These are phyloP conservation scores for Trichophyton rubrum DNA, from an alignment of 2,329 filamentous ascomycete species.

Conservation along the genomic window DNA sequence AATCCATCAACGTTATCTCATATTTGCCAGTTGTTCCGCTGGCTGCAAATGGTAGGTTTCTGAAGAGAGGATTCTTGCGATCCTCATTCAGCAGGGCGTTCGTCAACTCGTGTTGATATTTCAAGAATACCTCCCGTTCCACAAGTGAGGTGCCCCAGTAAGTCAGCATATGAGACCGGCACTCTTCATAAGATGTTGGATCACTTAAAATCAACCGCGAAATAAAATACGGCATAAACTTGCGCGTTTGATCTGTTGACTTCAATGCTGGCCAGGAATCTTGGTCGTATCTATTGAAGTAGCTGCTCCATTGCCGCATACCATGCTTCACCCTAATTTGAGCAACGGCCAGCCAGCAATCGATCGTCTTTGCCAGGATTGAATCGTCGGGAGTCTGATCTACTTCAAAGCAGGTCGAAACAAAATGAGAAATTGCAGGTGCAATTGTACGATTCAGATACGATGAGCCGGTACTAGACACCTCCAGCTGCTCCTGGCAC, in stretches of 20 bases:
- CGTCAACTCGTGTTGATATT: slow-evolving; percentile 48
- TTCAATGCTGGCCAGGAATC: slow-evolving; percentile 38
- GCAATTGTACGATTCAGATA: slow-evolving; percentile 35
- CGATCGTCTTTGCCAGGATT: slow-evolving; percentile 40
- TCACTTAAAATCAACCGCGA: slow-evolving; percentile 35
- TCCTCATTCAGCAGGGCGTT: slow-evolving; percentile 41
- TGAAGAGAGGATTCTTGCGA: slow-evolving; percentile 36
- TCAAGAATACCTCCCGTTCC: slow-evolving; percentile 48
- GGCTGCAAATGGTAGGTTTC: slow-evolving; percentile 46
- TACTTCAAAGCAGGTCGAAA: slow-evolving; percentile 51
- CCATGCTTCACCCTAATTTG: slow-evolving; percentile 35
- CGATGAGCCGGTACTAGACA: slow-evolving; percentile 19
- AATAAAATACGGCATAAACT: slow-evolving; percentile 36
- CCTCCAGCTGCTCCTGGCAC: slow-evolving; percentile 31
- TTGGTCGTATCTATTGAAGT: slow-evolving; percentile 42
- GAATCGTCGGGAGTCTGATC: slow-evolving; percentile 43
- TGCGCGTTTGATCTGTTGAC: slow-evolving; percentile 36
- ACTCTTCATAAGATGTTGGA: slow-evolving; percentile 29
- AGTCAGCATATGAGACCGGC: slow-evolving; percentile 38
- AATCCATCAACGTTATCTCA: slow-evolving; percentile 39
- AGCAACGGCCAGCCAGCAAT: slow-evolving; percentile 44
- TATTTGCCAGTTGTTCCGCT: slow-evolving; percentile 28
- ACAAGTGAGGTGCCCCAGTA: slow-evolving; percentile 45
- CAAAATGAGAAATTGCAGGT: slow-evolving; percentile 39
- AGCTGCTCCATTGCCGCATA: slow-evolving; percentile 43